These are phyloP conservation scores for Colletotrichum sp. DNA, from an alignment of 2,329 filamentous ascomycete genomes.

Conservation along the genomic window DNA sequence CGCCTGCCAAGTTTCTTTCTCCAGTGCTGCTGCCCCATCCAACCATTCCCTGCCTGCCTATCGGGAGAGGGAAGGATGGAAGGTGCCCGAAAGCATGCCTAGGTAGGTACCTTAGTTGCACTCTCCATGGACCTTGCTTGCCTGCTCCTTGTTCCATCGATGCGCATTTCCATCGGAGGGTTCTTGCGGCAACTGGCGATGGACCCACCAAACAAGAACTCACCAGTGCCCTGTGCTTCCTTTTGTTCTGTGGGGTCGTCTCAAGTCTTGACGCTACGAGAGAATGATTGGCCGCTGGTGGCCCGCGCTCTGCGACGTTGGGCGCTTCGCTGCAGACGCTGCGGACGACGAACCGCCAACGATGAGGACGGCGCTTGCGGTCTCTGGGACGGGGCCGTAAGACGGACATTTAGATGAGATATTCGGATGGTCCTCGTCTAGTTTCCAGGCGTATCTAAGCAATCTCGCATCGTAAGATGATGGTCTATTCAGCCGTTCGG, in stretches of 20 bases:
- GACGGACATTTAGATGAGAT: background rate
- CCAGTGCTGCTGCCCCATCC: background rate
- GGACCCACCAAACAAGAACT: constrained; percentile 16
- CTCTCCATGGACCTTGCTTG: background rate
- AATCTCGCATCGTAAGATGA: background rate
- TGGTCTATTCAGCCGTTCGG: background rate
- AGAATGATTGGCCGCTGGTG: constrained; percentile 10
- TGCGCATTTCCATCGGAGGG: constrained; percentile 1
- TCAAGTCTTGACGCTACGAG: constrained; percentile 14
- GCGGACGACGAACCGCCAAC: background rate
- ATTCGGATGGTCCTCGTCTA: background rate
- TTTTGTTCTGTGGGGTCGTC: background rate
- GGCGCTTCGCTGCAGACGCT: constrained; percentile 13
- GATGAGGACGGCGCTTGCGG: background rate
- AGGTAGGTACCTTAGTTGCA: background rate
- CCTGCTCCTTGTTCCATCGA: background rate
- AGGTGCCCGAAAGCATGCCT: background rate
- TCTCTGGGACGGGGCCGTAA: background rate
- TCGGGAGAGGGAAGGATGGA: background rate
- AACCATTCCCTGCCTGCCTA: background rate
- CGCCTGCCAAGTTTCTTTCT: background rate
- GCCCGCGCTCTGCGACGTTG: constrained; percentile 8
- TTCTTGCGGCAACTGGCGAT: background rate
- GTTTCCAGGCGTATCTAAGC: background rate
- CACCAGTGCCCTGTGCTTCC: constrained; percentile 13